Base-by-base conservation (phyloP, 805 yeast genomes). In the Myxozyma melibiosi region DNA sequence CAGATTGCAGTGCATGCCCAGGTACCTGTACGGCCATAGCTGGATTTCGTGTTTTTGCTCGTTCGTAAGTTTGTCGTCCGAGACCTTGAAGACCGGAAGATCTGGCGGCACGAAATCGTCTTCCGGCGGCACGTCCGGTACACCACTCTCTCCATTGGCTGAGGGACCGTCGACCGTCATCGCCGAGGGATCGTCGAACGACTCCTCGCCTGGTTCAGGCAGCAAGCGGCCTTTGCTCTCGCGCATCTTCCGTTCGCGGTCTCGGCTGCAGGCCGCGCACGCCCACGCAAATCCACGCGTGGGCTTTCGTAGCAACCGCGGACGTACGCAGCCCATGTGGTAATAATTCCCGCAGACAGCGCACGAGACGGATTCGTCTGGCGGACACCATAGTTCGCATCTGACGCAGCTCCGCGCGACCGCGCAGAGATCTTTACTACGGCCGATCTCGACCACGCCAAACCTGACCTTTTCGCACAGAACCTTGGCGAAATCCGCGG, bases 271-370 rank as follows among this genome's bases (percentile, higher is more conserved):
- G 4, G 75, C 69, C 28, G 88, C 91, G 75, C 97, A 90, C 25
- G 89, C 80, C 97, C 97, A 91, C 7, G 90, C 88, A 68, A 89
- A 87, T 1, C 96, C 96, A 55, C 95, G 74, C 42, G 88, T 84
- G 0, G 96, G 97, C 66, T 88, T 88, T 61, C 81, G 81, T 51
- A 80, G 69, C 38, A 90, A 71, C 0, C 97, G 97, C 0, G 97
- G 97, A 58, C 86, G 88, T 46, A 90, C 79, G 67, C 98, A 91
- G 35, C 83, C 76, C 82, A 90, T 81, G 73, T 91, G 98, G 64
- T 84, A 89, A 57, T 76, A 76, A 16, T 79, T 77, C 11, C 77
- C 76, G 70, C 98, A 91, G 50, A 79, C 85, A n/a, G 87, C 86
- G 73, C 98, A 91, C 61, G 78, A 80, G 5, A 91, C 84, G 0